Conservation (phyloP, 2,329 filamentous ascomycete species). For the Colletotrichum tropicicola region DNA sequence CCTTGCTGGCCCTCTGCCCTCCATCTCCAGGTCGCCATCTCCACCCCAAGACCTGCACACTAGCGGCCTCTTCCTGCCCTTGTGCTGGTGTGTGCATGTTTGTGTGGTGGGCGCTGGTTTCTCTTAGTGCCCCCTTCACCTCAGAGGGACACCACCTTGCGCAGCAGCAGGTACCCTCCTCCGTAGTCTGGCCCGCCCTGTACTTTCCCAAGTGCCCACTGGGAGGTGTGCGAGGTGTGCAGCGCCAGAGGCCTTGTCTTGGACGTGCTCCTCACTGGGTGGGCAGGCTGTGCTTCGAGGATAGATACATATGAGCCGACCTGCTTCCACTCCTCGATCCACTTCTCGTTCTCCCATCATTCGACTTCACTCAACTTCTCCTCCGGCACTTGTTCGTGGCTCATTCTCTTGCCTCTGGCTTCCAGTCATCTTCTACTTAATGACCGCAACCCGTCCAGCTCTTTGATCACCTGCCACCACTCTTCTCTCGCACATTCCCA, state of each 20-base stretch:
- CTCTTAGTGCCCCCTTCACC: too few relatives aligned
- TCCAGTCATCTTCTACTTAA: slow-evolving; percentile 25
- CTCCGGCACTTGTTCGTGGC: slow-evolving; percentile 18
- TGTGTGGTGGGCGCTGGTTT: slow-evolving; percentile 8
- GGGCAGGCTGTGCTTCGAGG: slow-evolving; percentile 32
- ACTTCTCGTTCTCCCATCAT: slow-evolving; percentile 23
- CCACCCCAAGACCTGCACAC: slow-evolving; percentile 21
- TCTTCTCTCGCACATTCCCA: background rate
- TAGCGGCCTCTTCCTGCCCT: slow-evolving; percentile 25
- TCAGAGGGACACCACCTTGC: background rate
- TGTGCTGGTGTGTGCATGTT: slow-evolving; percentile 21
- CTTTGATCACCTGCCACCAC: background rate
- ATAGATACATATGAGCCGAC: slow-evolving; percentile 34
- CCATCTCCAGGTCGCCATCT: slow-evolving; percentile 9
- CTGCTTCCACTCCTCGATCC: slow-evolving; percentile 31
- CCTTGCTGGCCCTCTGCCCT: slow-evolving; percentile 21
- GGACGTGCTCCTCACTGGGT: slow-evolving; percentile 18
- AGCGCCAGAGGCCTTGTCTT: slow-evolving; percentile 19
- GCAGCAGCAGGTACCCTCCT: slow-evolving; percentile 5
- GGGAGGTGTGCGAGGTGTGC: background rate
- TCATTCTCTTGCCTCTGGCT: slow-evolving; percentile 18
- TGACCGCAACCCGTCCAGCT: slow-evolving; percentile 16
- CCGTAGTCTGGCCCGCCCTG: background rate
- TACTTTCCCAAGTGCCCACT: slow-evolving; percentile 14
- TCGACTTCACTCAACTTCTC: slow-evolving; percentile 31